Evolutionary conservation across 108 stramenopile genomes (phyloP).

Genomic region (Skeletonema grethae): DNA sequence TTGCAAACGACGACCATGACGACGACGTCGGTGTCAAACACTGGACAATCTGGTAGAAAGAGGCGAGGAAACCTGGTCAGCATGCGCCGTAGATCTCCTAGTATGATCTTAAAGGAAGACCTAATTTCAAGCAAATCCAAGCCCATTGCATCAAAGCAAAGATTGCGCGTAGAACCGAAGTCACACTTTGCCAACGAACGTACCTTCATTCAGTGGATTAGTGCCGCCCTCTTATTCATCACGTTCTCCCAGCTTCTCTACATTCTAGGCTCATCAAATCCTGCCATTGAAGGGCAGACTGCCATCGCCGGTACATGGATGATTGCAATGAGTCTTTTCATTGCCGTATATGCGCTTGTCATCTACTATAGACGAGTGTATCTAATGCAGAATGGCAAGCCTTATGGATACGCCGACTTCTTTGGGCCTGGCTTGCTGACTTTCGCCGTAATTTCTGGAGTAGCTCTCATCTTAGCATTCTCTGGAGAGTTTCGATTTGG

Average conservation of each 20-base stretch:
- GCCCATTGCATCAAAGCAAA: background rate
- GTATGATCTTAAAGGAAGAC: background rate
- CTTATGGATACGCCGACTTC: constrained; percentile 33
- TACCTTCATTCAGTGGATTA: constrained; percentile 55
- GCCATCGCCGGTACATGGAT: background rate
- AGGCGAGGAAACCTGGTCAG: background rate
- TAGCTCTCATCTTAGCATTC: constrained; percentile 5
- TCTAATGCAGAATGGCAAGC: constrained; percentile 19
- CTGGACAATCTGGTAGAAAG: background rate
- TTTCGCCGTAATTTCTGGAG: background rate
- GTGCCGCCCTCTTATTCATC: constrained; percentile 33
- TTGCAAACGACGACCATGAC: background rate
- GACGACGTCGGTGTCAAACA: background rate
- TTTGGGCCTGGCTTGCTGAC: background rate
- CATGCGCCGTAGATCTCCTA: background rate
- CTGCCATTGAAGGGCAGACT: background rate
- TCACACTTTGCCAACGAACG: constrained; percentile 48
- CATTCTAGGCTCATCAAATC: background rate
- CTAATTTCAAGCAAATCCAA: background rate
- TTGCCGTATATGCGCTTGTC: constrained; percentile 18
- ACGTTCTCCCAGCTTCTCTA: constrained; percentile 21
- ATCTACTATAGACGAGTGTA: constrained; percentile 21
- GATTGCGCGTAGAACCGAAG: constrained; percentile 41
- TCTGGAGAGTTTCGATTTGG: background rate
- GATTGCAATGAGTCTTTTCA: background rate